Percentiles rank a stretch among this genome's conserved stretches.
phyloP scores from a whole-genome alignment of 177 flowering plant genomes.

The Vitis hybrid region DNA sequence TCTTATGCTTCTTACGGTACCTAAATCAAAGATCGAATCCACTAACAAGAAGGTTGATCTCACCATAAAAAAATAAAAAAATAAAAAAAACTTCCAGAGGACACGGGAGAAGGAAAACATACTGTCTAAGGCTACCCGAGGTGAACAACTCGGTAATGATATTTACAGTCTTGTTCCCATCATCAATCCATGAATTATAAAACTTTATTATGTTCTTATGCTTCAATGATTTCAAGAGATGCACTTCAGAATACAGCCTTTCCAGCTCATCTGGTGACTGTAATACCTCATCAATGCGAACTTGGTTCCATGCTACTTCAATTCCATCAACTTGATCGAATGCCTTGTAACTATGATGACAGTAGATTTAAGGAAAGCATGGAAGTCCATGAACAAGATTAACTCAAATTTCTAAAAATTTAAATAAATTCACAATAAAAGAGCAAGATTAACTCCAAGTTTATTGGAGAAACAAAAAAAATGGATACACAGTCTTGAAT shows the following conservation, averaged over 20 bases:
- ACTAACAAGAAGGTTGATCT: slow-evolving; percentile 6
- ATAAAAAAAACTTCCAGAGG: not conserved
- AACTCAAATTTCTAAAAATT: not conserved
- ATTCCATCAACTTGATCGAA: slow-evolving; percentile 69
- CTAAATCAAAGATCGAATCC: slow-evolving; percentile 25
- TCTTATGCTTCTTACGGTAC: slow-evolving; percentile 57
- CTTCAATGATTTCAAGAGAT: slow-evolving; percentile 47
- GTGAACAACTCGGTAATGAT: slow-evolving; percentile 67
- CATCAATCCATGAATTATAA: slow-evolving; percentile 60
- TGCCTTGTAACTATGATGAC: slow-evolving; percentile 42
- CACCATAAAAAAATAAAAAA: not conserved
- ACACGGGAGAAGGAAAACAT: slow-evolving; percentile 14
- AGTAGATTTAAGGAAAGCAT: slow-evolving; percentile 7
- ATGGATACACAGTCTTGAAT: slow-evolving; percentile 44
- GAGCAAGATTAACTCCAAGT: not conserved
- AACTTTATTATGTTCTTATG: slow-evolving; percentile 54
- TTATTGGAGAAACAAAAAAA: not conserved
- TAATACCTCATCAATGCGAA: slow-evolving; percentile 47
- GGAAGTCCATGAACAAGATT: not conserved
- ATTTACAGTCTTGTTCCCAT: slow-evolving; percentile 50
- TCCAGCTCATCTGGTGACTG: slow-evolving; percentile 48
- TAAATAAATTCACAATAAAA: not conserved
- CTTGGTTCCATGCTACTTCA: slow-evolving; percentile 73
- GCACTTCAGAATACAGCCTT: slow-evolving; percentile 53
- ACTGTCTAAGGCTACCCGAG: slow-evolving; percentile 67